phyloP scores from a whole-genome alignment of 1,139 yeast species.

The Wickerhamiella pararugosa region DNA sequence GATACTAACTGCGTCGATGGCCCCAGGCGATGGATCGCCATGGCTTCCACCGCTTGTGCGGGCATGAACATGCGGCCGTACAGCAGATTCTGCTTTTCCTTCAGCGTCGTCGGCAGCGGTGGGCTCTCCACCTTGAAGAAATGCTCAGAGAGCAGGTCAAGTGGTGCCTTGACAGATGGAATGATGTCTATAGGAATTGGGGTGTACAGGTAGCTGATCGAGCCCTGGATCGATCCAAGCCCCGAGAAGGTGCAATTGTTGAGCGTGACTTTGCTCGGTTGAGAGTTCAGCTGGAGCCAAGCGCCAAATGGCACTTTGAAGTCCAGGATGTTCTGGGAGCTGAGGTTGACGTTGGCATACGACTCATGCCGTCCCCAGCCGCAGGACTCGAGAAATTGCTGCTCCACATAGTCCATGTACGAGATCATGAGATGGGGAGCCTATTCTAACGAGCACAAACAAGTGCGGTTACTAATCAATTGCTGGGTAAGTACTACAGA shows the following conservation, averaged over 20 bases:
- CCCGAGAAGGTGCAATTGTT: conserved; percentile 63
- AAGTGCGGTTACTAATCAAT: not conserved
- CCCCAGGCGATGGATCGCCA: conserved; percentile 56
- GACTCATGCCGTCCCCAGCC: conserved; percentile 16
- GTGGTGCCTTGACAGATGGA: conserved; percentile 39
- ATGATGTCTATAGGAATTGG: conserved; percentile 39
- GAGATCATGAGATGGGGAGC: conserved; percentile 10
- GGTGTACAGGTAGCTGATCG: conserved; percentile 68
- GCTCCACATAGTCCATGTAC: conserved; percentile 17
- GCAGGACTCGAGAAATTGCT: conserved; percentile 12
- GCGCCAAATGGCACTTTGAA: conserved; percentile 61
- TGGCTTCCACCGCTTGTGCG: conserved; percentile 74
- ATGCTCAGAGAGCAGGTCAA: conserved; percentile 70
- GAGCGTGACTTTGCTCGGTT: conserved; percentile 56
- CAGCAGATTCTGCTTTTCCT: conserved; percentile 25
- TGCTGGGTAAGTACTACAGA: too few species aligned
- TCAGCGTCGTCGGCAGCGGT: not conserved
- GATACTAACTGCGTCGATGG: conserved; percentile 48
- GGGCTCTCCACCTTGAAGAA: conserved; percentile 28
- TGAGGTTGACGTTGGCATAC: conserved; percentile 13
- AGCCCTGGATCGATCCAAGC: conserved; percentile 57
- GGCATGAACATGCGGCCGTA: conserved; percentile 90
- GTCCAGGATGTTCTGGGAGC: conserved; percentile 35
- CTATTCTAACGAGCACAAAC: not conserved
- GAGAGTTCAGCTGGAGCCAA: conserved; percentile 54